Conservation (phyloP, 2,329 filamentous ascomycete species). For the Fusarium sp. region DNA sequence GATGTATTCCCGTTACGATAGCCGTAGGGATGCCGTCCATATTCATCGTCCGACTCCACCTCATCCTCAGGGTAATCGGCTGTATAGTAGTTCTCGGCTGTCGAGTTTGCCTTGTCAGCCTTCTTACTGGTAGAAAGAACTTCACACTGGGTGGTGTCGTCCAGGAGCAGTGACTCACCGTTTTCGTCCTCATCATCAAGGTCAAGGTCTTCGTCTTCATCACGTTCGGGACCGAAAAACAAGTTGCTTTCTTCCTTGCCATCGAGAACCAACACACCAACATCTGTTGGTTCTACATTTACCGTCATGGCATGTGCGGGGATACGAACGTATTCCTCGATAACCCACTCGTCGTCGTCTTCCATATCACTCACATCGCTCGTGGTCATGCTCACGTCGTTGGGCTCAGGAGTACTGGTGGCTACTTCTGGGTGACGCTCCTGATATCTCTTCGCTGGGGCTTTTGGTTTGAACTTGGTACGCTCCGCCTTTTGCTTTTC, state of each 20-base stretch:
- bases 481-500: constrained; percentile 54
- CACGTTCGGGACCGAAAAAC: constrained; percentile 72
- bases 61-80: constrained; percentile 88
- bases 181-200: constrained; percentile 77
- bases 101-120: constrained; percentile 31
- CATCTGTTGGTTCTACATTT: constrained; percentile 63
- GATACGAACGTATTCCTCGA: constrained; percentile 75
- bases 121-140: constrained; percentile 1
- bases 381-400: constrained; percentile 54
- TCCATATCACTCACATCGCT: constrained; percentile 62
- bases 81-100: constrained; percentile 83
- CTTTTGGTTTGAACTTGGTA: constrained; percentile 69
- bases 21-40: constrained; percentile 68
- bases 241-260: constrained; percentile 71
- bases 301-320: constrained; percentile 66
- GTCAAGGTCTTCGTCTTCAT: constrained; percentile 72
- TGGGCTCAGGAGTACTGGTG: constrained; percentile 21
- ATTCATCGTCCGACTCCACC: constrained; percentile 74
- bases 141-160: constrained; percentile 12
- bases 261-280: constrained; percentile 71
- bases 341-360: constrained; percentile 70
- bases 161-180: constrained; percentile 58
- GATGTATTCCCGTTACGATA: constrained; percentile 69
- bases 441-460: constrained; percentile 67
- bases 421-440: constrained; percentile 67